Percentiles rank a stretch among this genome's conserved stretches.
These are phyloP conservation scores for Beauveria asiatica DNA, from an alignment of 2,329 filamentous ascomycete species.

Conservation along the genomic window DNA sequence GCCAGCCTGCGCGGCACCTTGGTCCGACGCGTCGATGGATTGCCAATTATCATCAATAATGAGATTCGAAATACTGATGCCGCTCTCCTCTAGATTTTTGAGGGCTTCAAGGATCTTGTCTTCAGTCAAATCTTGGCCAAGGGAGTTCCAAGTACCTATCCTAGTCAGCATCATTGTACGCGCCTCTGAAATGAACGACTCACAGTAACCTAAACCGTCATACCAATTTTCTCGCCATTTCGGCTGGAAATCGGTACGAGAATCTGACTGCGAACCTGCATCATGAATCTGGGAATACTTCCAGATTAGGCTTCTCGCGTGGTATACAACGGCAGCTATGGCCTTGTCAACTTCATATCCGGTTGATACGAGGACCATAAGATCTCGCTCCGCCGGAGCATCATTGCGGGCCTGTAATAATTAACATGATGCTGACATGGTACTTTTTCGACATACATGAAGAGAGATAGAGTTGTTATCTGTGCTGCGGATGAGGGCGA, in stretches of 20 bases:
- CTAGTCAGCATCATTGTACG: conserved; percentile 15
- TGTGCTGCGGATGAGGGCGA: conserved; percentile 60
- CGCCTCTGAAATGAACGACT: conserved; percentile 18
- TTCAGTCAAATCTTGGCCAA: conserved; percentile 76
- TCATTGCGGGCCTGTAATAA: conserved; percentile 57
- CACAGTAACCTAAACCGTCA: conserved; percentile 85
- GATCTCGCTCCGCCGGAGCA: conserved; percentile 41
- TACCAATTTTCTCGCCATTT: conserved; percentile 83
- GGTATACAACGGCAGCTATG: conserved; percentile 75
- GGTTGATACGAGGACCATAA: conserved; percentile 60
- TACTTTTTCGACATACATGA: conserved; percentile 40
- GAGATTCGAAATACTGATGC: conserved; percentile 72
- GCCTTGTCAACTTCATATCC: conserved; percentile 67
- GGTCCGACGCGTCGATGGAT: conserved; percentile 45
- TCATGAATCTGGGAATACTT: conserved; percentile 30
- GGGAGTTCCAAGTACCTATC: conserved; percentile 78
- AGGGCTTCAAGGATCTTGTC: conserved; percentile 71
- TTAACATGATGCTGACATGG: conserved; percentile 7
- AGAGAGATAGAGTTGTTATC: conserved; percentile 58
- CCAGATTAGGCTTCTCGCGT: conserved; percentile 54
- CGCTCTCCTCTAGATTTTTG: conserved; percentile 57
- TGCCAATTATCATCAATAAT: conserved; percentile 99
- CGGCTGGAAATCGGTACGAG: conserved; percentile 37
- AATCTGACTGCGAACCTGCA: conserved; percentile 19
- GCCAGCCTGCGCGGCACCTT: conserved; percentile 42